A percentile compares a stretch with the other conserved stretches of the same genome.
Conservation (phyloP, 2,329 filamentous ascomycete species). For the Calonectria leucothoes region DNA sequence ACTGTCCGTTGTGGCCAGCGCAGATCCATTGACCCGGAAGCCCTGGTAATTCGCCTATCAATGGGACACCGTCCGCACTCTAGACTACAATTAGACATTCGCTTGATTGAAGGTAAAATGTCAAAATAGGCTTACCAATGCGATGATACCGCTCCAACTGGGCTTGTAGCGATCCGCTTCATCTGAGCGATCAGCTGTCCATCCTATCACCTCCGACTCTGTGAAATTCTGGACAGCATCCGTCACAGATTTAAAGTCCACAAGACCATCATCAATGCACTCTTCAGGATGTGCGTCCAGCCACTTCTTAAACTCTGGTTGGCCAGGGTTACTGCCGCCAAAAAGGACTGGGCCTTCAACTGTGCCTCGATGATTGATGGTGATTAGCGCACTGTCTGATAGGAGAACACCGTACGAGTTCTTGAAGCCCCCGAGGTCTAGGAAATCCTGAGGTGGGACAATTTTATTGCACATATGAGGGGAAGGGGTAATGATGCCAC, state of each 20-base stretch:
- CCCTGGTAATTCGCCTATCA: conserved; percentile 21
- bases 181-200: neutral
- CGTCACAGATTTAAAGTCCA: conserved; percentile 16
- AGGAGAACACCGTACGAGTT: conserved; percentile 26
- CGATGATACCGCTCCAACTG: conserved; percentile 24
- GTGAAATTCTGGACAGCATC: conserved; percentile 18
- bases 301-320: conserved; percentile 16
- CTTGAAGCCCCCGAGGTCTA: neutral
- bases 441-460: neutral
- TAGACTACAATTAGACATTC: neutral
- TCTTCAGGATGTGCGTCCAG: conserved; percentile 4
- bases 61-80: conserved; percentile 25
- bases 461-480: conserved; percentile 27
- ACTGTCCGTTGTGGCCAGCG: conserved; percentile 29
- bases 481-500: conserved; percentile 18
- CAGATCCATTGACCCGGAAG: conserved; percentile 26
- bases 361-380: conserved; percentile 14
- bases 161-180: neutral
- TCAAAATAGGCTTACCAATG: neutral
- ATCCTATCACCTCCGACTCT: conserved; percentile 15
- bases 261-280: conserved; percentile 13
- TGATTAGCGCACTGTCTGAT: conserved; percentile 5
- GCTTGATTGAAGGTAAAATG: too few species aligned
- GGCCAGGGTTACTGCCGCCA: conserved; percentile 23
- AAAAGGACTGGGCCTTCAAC: conserved; percentile 16